phyloP scores from a whole-genome alignment of 2,329 filamentous ascomycete genomes.

The Pseudogymnoascus sp. region DNA sequence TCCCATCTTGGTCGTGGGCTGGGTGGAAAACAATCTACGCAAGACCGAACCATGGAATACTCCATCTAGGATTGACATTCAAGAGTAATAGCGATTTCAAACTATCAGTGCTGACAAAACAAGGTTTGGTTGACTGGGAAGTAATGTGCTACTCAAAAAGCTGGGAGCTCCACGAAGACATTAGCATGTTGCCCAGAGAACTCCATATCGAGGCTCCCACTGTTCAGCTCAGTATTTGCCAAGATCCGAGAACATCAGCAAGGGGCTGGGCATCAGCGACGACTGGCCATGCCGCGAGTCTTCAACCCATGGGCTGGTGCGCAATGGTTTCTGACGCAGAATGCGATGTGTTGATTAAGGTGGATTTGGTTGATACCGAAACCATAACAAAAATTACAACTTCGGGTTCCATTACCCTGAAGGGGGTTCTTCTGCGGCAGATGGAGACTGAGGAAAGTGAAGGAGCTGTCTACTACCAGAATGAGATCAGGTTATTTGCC shows the following conservation, averaged over 20 bases:
- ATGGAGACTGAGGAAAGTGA: background rate
- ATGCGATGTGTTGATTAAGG: background rate
- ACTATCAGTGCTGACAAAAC: background rate
- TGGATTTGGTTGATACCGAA: background rate
- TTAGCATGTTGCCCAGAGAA: background rate
- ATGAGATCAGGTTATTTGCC: background rate
- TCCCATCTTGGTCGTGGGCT: background rate
- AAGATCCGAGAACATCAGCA: background rate
- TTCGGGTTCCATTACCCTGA: background rate
- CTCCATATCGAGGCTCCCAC: background rate
- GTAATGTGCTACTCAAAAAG: background rate
- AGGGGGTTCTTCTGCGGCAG: background rate
- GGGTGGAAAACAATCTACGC: background rate
- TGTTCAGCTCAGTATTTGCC: background rate
- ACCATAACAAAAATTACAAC: background rate
- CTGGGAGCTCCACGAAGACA: background rate
- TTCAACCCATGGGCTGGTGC: background rate
- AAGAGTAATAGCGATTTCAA: background rate
- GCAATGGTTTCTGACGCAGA: background rate
- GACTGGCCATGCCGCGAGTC: background rate
- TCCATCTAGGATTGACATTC: background rate
- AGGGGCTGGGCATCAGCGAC: background rate
- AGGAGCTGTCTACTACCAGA: background rate
- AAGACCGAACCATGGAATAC: background rate
- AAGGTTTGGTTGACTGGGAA: background rate